phyloP scores from a whole-genome alignment of 2,329 filamentous ascomycete genomes.

The Arthrobotrys sphaeroides region DNA sequence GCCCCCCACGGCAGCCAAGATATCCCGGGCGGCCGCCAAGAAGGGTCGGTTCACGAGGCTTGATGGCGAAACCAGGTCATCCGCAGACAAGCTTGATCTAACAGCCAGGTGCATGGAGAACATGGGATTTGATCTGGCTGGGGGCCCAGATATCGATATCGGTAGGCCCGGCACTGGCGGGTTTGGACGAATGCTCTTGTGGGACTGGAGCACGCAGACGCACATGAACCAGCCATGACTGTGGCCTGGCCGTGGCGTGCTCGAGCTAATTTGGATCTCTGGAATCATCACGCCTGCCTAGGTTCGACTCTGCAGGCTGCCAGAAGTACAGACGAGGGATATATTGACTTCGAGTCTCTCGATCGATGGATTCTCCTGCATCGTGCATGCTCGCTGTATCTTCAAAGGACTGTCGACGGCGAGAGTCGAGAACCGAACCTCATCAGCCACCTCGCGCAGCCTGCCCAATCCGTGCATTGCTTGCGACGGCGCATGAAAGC shows the following conservation, averaged over 20 bases:
- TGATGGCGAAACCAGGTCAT: conserved; percentile 21
- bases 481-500: conserved; percentile 23
- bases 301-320: too few species aligned
- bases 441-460: conserved; percentile 23
- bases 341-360: too few species aligned
- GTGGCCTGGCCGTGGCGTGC: too few species aligned
- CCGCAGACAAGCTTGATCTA: conserved; percentile 7
- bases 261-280: background rate
- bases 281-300: background rate
- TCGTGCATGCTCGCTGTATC: too few species aligned
- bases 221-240: background rate
- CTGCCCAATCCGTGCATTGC: conserved; percentile 33
- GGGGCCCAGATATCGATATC: conserved; percentile 6
- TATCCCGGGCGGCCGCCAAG: conserved; percentile 8
- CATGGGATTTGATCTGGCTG: background rate
- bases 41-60: conserved; percentile 16
- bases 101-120: conserved; percentile 14
- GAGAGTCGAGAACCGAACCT: background rate
- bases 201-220: conserved; percentile 2
- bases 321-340: too few species aligned
- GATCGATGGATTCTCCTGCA: background rate
- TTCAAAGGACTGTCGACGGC: too few species aligned
- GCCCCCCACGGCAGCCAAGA: conserved; percentile 16
- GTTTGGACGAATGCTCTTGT: conserved; percentile 9
- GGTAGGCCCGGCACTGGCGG: background rate